phyloP scores from a whole-genome alignment of 106 monocot genomes.

The Gastrodia elata region DNA sequence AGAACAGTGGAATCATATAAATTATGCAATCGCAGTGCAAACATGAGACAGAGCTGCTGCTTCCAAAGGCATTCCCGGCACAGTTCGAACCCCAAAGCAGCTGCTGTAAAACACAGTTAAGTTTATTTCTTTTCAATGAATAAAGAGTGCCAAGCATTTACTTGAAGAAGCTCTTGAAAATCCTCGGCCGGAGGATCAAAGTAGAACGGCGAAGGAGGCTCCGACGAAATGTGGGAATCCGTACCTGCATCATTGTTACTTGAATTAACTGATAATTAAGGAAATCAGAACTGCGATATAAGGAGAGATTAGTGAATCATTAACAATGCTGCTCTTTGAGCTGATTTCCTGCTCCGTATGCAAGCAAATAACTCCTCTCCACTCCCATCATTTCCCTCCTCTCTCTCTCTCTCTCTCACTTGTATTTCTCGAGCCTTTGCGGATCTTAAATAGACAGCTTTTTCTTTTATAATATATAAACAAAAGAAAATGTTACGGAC shows the following conservation, averaged over 20 bases:
- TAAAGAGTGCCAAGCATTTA: background rate
- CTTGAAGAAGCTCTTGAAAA: slow-evolving; percentile 25
- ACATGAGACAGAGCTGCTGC: background rate
- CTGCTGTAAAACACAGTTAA: slow-evolving; percentile 20
- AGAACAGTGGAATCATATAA: no score
- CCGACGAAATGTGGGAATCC: slow-evolving; percentile 6
- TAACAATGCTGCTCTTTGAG: background rate
- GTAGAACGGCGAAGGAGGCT: background rate
- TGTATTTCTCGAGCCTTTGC: background rate
- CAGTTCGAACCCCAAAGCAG: slow-evolving; percentile 23
- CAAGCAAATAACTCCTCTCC: slow-evolving; percentile 18
- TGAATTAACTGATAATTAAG: background rate
- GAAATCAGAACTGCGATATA: background rate
- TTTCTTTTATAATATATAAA: no score
- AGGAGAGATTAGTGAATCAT: background rate
- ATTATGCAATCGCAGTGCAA: background rate
- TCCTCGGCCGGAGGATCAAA: slow-evolving; percentile 15
- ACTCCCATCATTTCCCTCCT: slow-evolving; percentile 19
- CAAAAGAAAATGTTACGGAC: no score
- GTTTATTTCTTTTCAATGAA: background rate
- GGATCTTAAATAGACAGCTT: slow-evolving; percentile 18
- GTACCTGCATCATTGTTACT: background rate
- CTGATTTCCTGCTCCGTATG: slow-evolving; percentile 8
- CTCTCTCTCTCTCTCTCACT: background rate
- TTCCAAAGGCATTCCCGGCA: background rate